phyloP scores from a whole-genome alignment of 192 early-diverging fungal genomes.

The Lobosporangium transversale region DNA sequence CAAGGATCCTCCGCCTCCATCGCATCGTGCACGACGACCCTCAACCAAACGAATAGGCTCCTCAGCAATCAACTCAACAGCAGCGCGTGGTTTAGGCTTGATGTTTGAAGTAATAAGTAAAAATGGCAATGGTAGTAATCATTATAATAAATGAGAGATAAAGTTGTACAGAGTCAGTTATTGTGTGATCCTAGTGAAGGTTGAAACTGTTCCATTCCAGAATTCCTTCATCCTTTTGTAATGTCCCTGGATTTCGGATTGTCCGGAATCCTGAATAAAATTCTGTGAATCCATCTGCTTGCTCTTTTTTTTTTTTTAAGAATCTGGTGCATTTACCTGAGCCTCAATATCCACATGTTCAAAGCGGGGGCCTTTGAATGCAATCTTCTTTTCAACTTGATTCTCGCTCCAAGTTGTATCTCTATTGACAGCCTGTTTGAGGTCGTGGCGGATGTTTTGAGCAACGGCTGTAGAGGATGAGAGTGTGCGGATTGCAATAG shows the following conservation, averaged over 20 bases:
- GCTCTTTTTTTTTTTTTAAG: neutral
- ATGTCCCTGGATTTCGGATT: no score
- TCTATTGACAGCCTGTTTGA: slow-evolving; percentile 81
- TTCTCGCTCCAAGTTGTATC: slow-evolving; percentile 76
- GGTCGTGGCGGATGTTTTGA: slow-evolving; percentile 47
- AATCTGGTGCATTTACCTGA: slow-evolving; percentile 65
- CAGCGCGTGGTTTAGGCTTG: slow-evolving; percentile 88
- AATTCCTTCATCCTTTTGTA: no score
- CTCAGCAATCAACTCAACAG: slow-evolving; percentile 90
- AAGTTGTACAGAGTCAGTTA: no score
- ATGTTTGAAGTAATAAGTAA: no score
- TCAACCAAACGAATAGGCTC: slow-evolving; percentile 86
- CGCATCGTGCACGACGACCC: slow-evolving; percentile 79
- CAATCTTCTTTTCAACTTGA: slow-evolving; percentile 76
- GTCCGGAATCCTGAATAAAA: no score
- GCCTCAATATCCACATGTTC: slow-evolving; percentile 81
- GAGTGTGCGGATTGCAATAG: slow-evolving; percentile 22
- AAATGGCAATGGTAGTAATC: no score
- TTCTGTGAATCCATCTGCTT: neutral
- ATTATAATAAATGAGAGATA: no score
- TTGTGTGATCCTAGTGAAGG: no score
- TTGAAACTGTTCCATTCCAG: no score
- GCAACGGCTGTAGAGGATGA: slow-evolving; percentile 28
- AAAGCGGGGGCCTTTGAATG: slow-evolving; percentile 85
- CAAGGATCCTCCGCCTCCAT: slow-evolving; percentile 92